Conservation (phyloP, 108 stramenopile genomes). For the Cylindrotheca closterium region DNA sequence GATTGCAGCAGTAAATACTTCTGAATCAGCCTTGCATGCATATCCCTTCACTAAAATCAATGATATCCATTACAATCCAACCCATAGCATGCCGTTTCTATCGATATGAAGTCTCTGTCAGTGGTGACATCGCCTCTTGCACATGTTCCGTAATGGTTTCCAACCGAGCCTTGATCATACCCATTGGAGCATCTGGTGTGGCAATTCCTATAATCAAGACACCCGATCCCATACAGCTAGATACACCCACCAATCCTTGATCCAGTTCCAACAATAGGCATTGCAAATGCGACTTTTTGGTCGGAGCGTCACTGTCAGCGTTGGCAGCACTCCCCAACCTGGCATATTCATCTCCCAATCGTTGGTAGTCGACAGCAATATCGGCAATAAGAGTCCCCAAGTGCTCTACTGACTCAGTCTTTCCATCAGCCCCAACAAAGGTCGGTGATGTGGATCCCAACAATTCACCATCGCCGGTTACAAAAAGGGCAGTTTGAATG, state of each 20-base stretch:
- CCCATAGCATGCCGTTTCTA: too few relatives aligned
- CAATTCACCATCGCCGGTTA: slow-evolving; percentile 75
- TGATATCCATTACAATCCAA: too few relatives aligned
- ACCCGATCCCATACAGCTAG: slow-evolving; percentile 55
- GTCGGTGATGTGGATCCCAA: slow-evolving; percentile 44
- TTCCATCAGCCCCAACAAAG: slow-evolving; percentile 20
- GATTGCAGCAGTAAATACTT: too few relatives aligned
- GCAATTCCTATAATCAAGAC: slow-evolving; percentile 81
- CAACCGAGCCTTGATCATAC: slow-evolving; percentile 68
- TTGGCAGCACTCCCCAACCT: slow-evolving; percentile 2
- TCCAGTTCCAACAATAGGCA: slow-evolving; percentile 50
- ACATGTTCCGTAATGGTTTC: slow-evolving; percentile 65
- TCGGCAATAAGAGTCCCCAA: slow-evolving; percentile 78
- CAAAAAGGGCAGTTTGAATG: slow-evolving; percentile 73
- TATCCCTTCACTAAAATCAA: too few relatives aligned
- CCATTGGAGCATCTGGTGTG: slow-evolving; percentile 58
- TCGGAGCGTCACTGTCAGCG: not conserved
- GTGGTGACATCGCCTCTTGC: slow-evolving; percentile 69
- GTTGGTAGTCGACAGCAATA: slow-evolving; percentile 45
- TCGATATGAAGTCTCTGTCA: slow-evolving; percentile 33
- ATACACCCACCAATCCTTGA: slow-evolving; percentile 64
- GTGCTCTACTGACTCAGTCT: slow-evolving; percentile 41
- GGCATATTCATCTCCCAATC: slow-evolving; percentile 34
- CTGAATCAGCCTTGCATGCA: too few relatives aligned
- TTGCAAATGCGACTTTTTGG: slow-evolving; percentile 44